Evolutionary conservation across 2,329 filamentous ascomycete genomes (phyloP).

Genomic region (Tolypocladium amazonense): DNA sequence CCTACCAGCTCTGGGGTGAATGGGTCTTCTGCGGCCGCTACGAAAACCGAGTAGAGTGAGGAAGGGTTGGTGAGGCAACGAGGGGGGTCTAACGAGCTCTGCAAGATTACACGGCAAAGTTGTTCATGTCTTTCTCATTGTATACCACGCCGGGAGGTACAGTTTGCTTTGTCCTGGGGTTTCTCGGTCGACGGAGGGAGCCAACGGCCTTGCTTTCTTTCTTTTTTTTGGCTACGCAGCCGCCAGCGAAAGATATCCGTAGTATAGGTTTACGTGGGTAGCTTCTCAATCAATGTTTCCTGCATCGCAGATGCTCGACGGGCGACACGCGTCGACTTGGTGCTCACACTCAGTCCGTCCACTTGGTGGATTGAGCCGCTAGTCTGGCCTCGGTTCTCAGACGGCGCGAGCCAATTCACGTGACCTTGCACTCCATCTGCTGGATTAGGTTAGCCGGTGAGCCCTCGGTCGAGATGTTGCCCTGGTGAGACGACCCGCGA

Average conservation of each 20-base stretch:
- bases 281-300: not conserved
- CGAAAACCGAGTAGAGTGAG: constrained; percentile 34
- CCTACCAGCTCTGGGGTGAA: constrained; percentile 38
- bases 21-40: constrained; percentile 15
- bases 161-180: constrained; percentile 11
- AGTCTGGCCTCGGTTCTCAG: not conserved
- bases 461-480: constrained; percentile 6
- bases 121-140: constrained; percentile 7
- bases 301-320: not conserved
- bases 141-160: constrained; percentile 9
- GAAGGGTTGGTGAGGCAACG: not conserved
- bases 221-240: constrained; percentile 19
- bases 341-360: too few species aligned
- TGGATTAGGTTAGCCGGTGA: not conserved
- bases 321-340: not conserved
- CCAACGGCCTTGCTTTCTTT: constrained; percentile 2
- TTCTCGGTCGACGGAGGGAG: not conserved
- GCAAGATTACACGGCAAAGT: constrained; percentile 11
- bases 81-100: constrained; percentile 12
- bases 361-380: too few species aligned
- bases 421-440: not conserved
- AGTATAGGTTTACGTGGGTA: constrained; percentile 2
- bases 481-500: not conserved
- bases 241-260: constrained; percentile 16
- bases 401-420: not conserved